phyloP scores from a whole-genome alignment of 2,329 filamentous ascomycete genomes.

The Graphilbum ipis-grandicollis region DNA sequence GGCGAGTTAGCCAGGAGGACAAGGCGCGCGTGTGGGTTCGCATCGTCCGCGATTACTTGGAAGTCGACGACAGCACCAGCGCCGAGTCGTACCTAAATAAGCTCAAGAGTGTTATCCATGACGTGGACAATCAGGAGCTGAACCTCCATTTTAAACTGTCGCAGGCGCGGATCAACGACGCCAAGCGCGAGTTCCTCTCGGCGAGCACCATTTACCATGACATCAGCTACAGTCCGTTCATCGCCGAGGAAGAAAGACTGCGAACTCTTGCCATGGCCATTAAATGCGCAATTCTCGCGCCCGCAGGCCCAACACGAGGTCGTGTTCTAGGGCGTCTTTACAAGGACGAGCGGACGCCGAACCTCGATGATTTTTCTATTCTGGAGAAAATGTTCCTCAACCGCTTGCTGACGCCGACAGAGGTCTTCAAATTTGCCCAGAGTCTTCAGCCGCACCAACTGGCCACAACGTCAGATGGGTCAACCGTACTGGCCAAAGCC shows the following conservation, averaged over 20 bases:
- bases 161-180: conserved; percentile 84
- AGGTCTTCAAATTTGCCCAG: conserved; percentile 73
- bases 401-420: conserved; percentile 59
- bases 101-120: conserved; percentile 81
- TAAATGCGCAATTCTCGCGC: conserved; percentile 81
- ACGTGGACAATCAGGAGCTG: conserved; percentile 54
- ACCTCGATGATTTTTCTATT: conserved; percentile 67
- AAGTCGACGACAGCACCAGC: conserved; percentile 75
- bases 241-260: conserved; percentile 76
- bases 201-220: conserved; percentile 79
- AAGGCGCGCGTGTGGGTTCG: conserved; percentile 81
- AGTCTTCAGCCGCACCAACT: conserved; percentile 76
- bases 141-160: conserved; percentile 77
- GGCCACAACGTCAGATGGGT: conserved; percentile 75
- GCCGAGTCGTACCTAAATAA: conserved; percentile 86
- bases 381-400: conserved; percentile 97
- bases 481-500: conserved; percentile 81
- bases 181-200: conserved; percentile 74
- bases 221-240: conserved; percentile 57
- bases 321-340: conserved; percentile 69
- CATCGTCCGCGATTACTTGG: conserved; percentile 84
- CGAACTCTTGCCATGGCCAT: conserved; percentile 75
- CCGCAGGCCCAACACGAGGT: conserved; percentile 72
- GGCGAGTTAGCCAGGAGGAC: conserved; percentile 64
- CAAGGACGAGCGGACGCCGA: conserved; percentile 72